Percentiles rank a stretch among this genome's conserved stretches.
phyloP scores from a whole-genome alignment of 345 rosid species.

The Ricinus communis region DNA sequence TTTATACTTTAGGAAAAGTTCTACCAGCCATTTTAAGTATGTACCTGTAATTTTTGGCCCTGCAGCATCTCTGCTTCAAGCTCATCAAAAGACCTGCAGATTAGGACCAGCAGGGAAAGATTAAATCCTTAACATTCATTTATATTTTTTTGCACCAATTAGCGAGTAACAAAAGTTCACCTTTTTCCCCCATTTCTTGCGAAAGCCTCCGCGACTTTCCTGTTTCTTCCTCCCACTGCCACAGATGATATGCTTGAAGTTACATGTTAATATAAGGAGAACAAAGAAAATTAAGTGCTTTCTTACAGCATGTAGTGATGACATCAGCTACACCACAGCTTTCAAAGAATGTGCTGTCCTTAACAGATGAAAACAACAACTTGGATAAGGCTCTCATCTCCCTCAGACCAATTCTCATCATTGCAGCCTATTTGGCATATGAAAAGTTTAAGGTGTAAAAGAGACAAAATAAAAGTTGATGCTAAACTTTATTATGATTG shows the following conservation, averaged over 20 bases:
- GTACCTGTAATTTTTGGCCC: slow-evolving; percentile 96
- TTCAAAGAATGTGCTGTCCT: slow-evolving; percentile 86
- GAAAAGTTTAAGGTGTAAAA: slow-evolving; percentile 10
- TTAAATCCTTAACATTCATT: neutral
- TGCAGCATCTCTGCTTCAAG: slow-evolving; percentile 92
- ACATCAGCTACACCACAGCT: slow-evolving; percentile 97
- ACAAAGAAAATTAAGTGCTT: slow-evolving; percentile 15
- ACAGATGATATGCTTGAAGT: slow-evolving; percentile 19
- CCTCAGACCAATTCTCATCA: slow-evolving; percentile 92
- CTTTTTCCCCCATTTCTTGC: slow-evolving; percentile 79
- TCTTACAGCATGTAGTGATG: slow-evolving; percentile 89
- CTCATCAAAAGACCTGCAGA: slow-evolving; percentile 84
- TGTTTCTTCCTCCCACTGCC: slow-evolving; percentile 87
- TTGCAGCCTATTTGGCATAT: slow-evolving; percentile 64
- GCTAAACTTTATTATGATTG: slow-evolving; percentile 1
- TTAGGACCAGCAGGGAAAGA: slow-evolving; percentile 15
- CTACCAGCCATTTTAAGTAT: neutral
- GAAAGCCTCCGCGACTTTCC: slow-evolving; percentile 90
- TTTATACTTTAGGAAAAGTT: neutral
- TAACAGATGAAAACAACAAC: slow-evolving; percentile 76
- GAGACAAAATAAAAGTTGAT: neutral
- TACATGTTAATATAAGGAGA: slow-evolving; percentile 6
- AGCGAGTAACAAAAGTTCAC: slow-evolving; percentile 36
- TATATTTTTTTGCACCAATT: neutral
- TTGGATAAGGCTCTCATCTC: slow-evolving; percentile 92